A percentile compares a stretch with the other conserved stretches of the same genome.
Conservation (phyloP, 73 alveolate genomes). For the Paramecium sexaurelia region DNA sequence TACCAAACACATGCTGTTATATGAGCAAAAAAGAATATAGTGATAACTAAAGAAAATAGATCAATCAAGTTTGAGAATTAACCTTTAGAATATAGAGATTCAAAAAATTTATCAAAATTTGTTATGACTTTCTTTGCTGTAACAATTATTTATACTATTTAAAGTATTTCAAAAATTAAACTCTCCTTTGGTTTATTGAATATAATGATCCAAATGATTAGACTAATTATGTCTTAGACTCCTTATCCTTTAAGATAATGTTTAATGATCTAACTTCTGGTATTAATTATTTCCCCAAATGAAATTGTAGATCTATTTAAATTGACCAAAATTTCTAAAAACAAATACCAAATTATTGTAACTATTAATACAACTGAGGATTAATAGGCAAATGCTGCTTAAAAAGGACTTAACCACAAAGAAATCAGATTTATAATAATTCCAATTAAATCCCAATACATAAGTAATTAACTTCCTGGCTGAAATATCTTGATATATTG, state of each 20-base stretch:
- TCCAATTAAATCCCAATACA: conserved; percentile 26
- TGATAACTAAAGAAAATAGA: neutral
- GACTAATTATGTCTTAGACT: neutral
- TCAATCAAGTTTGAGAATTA: neutral
- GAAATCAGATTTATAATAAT: neutral
- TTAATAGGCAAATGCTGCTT: neutral
- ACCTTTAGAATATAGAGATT: neutral
- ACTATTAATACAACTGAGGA: neutral
- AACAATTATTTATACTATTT: neutral
- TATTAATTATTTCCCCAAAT: neutral
- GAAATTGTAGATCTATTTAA: neutral
- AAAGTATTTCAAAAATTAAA: neutral
- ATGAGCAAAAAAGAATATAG: conserved; percentile 44
- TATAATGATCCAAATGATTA: neutral
- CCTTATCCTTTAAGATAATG: conserved; percentile 12
- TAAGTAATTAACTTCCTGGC: neutral
- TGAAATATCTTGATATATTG: neutral
- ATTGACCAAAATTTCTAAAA: neutral
- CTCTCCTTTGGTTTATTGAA: neutral
- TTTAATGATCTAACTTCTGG: neutral
- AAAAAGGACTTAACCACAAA: conserved; percentile 31
- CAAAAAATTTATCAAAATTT: conserved; percentile 21
- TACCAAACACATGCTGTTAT: conserved; percentile 56
- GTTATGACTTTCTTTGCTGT: neutral
- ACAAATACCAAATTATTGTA: neutral